Base-by-base conservation (phyloP, 148 eudicot species). In the Suaeda aralocaspica region DNA sequence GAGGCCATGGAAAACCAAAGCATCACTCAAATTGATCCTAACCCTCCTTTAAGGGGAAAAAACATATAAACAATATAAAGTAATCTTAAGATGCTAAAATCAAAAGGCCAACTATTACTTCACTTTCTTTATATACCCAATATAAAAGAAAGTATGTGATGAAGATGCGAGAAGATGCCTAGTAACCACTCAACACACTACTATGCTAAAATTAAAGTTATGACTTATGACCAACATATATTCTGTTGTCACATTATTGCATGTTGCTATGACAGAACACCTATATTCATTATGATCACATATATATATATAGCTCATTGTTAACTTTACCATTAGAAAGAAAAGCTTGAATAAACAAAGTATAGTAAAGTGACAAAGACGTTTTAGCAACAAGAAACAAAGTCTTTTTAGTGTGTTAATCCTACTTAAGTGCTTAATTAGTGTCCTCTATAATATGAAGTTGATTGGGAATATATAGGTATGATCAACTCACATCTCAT, bases 111-210 rank as follows among this genome's bases (percentile, higher is more conserved):
- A 11, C 48, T 64, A 29, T 36, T 60, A 25, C 42, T 62, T 56
- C 61, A 63, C 45, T 56, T 36, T 42, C 75, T 44, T 60, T n/a
- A n/a, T 49, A 14, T 48, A 34, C 9, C 50, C 8, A 36, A n/a
- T n/a, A n/a, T n/a, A n/a, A n/a, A n/a, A n/a, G n/a, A n/a, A n/a
- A n/a, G n/a, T n/a, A n/a, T n/a, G n/a, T n/a, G n/a, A n/a, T n/a
- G 71, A 66, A 74, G 77, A 74, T 74, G 59, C 71, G 22, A 67
- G 67, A 49, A 74, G 50, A 74, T 74, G 77, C 77, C 66, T 25
- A 74, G 49, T 25, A 48, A 58, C 15, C 19, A 46, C 50, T 46
- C n/a, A n/a, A 36, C 65, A 59, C 64, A 55, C 53, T 42, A 25
- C 29, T 36, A 8, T 36, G 8, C 41, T 36, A 26, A 45, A 42